phyloP scores from a whole-genome alignment of 768 basidiomycete species.

The Mycena chlorophos region DNA sequence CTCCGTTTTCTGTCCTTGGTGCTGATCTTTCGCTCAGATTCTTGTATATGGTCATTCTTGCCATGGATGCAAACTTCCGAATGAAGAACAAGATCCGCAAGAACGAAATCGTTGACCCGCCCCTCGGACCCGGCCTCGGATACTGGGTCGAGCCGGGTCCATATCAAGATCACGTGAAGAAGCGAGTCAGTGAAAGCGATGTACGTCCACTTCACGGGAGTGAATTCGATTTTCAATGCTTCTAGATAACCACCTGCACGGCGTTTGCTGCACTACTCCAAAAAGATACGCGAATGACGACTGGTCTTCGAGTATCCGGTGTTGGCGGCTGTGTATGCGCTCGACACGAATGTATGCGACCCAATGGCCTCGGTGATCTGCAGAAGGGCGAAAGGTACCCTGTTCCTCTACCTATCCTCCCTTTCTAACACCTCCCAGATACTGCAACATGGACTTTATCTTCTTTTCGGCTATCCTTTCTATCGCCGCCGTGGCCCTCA shows the following conservation, averaged over 20 bases:
- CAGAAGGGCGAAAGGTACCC: constrained; percentile 27
- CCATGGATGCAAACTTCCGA: no score
- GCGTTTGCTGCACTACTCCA: constrained; percentile 21
- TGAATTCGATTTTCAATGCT: not conserved
- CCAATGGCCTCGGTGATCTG: constrained; percentile 25
- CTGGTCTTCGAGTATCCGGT: constrained; percentile 13
- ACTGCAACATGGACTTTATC: constrained; percentile 27
- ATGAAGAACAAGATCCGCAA: no score
- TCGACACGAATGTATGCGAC: constrained; percentile 19
- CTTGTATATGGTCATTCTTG: constrained; percentile 22
- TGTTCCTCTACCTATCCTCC: not conserved
- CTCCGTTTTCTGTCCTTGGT: not conserved
- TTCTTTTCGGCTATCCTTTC: constrained; percentile 15
- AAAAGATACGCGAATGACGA: constrained; percentile 17
- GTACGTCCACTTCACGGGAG: not conserved
- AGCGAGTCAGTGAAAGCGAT: constrained; percentile 6
- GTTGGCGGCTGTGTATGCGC: constrained; percentile 19
- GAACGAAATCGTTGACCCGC: constrained; percentile 6
- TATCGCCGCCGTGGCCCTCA: not conserved
- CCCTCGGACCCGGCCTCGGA: constrained; percentile 10
- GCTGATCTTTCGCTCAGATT: constrained; percentile 11
- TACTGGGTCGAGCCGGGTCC: not conserved
- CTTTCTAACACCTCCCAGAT: constrained; percentile 7
- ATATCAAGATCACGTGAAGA: constrained; percentile 3
- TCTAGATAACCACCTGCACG: constrained; percentile 20